Evolutionary conservation across 2,329 filamentous ascomycete genomes (phyloP), one percentile per base, ranked within the genome.

Genomic region (Fusarium penzigii): DNA sequence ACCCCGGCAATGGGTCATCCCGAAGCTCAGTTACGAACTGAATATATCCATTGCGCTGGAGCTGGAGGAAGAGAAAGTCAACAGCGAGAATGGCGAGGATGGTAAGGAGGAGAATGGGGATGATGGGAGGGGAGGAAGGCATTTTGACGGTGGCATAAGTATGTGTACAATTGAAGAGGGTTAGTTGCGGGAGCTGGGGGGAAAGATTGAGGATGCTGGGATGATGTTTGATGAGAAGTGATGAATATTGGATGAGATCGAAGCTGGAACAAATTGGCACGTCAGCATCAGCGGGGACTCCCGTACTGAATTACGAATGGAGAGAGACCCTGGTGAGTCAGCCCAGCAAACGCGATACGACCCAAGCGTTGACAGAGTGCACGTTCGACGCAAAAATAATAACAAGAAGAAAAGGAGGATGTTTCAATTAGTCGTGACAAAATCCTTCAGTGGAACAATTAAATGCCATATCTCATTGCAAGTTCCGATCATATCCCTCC

Each of bases 31-130:
- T 32, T 1, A 60, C 9, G 11, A 61, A 49, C 1, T 44, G 48
- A 2, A 50, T 36, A 48, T 57, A 62, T 53, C 61, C 62, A 46
- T 56, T 66, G 40, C 65, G 65, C 7, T 42, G 6, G 29, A 65
- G 46, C 34, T 67, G 65, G 11, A 57, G 51, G 11, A 55, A 25
- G 25, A 65, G 52, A 34, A 58, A 51, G 53, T 66, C 58, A n/a
- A 55, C 17, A 17, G 45, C 61, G 17, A 65, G 57, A 46, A 63
- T 16, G n/a, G 50, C 40, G 46, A 65, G 41, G 44, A 46, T 10
- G 34, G 36, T 13, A 17, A 66, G 48, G 48, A 58, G 16, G 17
- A 46, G 20, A 6, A 66, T 45, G 29, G 62, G 40, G 3, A 55
- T 25, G 9, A 56, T 43, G 11, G 56, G 57, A 3, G 52, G 29